Base-by-base conservation (phyloP, 768 basidiomycete genomes). In the Russula ochroleuca region DNA sequence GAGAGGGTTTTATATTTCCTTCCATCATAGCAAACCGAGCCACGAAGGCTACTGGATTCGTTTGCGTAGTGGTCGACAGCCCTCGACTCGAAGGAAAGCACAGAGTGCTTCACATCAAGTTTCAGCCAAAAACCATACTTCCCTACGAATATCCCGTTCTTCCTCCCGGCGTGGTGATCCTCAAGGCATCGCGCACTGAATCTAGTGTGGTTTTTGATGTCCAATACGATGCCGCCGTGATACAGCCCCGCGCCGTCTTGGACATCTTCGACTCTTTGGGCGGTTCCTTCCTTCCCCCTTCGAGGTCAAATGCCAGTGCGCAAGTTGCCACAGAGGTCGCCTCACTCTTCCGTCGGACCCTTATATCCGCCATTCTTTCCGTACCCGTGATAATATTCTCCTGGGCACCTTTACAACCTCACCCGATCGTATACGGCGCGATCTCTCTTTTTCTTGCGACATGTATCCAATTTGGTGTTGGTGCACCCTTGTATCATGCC, bases 361-460 rank as follows among this genome's bases (percentile, higher is more conserved):
- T 70, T 15, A 37, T 71, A 17, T 77, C 73, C 21, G 69, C 69
- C n/a, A 23, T 73, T 28, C 68, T 78, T 28, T 74, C 75, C 40
- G 71, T 79, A 35, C 79, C 79, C 1, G 77, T 80, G 9, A 72
- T 79, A 15, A 68, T 80, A 41, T 70, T 79, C 68, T 69, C 79
- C 7, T 80, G 79, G 79, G 77, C 78, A 1, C 72, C 72, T 2
- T 72, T 79, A 13, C 74, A 73, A 3, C 56, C 67, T 35, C 71
- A 69, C 35, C 73, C 74, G 13, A 67, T 69, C 59, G 68, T 72
- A 1, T 78, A 78, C 54, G 74, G 76, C 15, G 73, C 72, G 52
- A 67, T 74, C 2, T 78, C 76, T 7, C 70, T 79, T 49, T 70
- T 72, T 17, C 71, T 80, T 23, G 73, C 78, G 8, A 77, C 78